phyloP scores from a whole-genome alignment of 2,329 filamentous ascomycete species.

The Pseudogymnoascus sp. region DNA sequence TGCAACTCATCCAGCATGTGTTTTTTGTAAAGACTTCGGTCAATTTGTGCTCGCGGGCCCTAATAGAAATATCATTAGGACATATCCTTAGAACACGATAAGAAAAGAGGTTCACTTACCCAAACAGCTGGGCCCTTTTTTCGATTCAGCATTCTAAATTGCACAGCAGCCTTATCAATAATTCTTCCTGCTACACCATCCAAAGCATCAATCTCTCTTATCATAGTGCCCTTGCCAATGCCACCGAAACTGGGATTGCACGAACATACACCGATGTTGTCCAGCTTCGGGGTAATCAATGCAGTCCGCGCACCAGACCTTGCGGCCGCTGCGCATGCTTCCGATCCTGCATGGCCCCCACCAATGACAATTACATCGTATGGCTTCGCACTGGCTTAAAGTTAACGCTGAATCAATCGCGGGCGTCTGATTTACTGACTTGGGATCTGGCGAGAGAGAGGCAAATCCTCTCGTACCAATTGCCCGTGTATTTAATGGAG shows the following conservation, averaged over 20 bases:
- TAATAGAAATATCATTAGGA: constrained; percentile 20
- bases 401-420: background rate
- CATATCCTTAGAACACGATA: background rate
- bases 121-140: constrained; percentile 93
- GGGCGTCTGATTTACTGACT: background rate
- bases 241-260: constrained; percentile 97
- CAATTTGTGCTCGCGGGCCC: constrained; percentile 92
- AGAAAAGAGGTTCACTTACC: constrained; percentile 35
- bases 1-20: constrained; percentile 85
- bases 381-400: constrained; percentile 26
- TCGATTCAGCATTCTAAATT: constrained; percentile 82
- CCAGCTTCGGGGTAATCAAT: constrained; percentile 76
- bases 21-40: constrained; percentile 77
- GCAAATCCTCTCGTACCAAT: background rate
- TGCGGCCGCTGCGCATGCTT: constrained; percentile 86
- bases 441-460: background rate
- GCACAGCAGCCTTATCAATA: constrained; percentile 89
- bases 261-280: constrained; percentile 89
- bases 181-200: constrained; percentile 83
- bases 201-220: constrained; percentile 89
- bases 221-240: constrained; percentile 96
- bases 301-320: constrained; percentile 82
- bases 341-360: constrained; percentile 89
- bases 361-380: constrained; percentile 95
- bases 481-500: background rate